Evolutionary conservation across 331 rosid genomes (phyloP).

Genomic region (Spiraea crenata): DNA sequence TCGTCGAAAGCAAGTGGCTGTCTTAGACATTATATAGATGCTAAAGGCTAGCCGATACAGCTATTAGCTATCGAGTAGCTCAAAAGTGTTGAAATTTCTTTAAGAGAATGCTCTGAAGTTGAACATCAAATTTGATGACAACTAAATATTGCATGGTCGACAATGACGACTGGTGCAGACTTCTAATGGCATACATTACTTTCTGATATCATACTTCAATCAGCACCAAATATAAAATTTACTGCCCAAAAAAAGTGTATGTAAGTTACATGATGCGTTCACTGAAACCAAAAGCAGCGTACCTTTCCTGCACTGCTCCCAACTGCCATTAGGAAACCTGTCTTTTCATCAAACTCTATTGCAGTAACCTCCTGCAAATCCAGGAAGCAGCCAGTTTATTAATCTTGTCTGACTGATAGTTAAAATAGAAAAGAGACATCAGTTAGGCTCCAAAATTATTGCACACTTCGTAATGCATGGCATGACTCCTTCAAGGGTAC

Average conservation of each 20-base stretch:
- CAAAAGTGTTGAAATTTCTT: not conserved
- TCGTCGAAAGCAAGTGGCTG: slow-evolving; percentile 2
- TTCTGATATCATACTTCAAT: not conserved
- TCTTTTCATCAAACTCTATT: slow-evolving; percentile 70
- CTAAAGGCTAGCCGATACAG: not conserved
- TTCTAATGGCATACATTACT: not conserved
- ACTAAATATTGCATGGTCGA: not conserved
- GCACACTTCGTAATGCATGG: not conserved
- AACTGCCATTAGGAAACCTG: slow-evolving; percentile 83
- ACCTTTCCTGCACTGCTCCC: slow-evolving; percentile 98
- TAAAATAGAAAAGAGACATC: not conserved
- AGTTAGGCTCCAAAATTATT: not conserved
- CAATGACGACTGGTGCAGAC: not conserved
- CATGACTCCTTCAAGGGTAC: not conserved
- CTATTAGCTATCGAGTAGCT: too few species aligned
- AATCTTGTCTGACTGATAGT: not conserved
- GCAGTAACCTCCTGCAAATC: slow-evolving; percentile 86
- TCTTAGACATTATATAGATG: not conserved
- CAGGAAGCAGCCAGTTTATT: slow-evolving; percentile 23
- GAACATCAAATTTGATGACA: not conserved
- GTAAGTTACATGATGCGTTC: not conserved
- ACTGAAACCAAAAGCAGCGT: slow-evolving; percentile 9
- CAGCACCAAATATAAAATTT: not conserved
- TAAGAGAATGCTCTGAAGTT: not conserved
- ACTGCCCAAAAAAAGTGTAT: too few species aligned